phyloP scores from a whole-genome alignment of 2,329 filamentous ascomycete species.

The Aspergillus ochraceus region DNA sequence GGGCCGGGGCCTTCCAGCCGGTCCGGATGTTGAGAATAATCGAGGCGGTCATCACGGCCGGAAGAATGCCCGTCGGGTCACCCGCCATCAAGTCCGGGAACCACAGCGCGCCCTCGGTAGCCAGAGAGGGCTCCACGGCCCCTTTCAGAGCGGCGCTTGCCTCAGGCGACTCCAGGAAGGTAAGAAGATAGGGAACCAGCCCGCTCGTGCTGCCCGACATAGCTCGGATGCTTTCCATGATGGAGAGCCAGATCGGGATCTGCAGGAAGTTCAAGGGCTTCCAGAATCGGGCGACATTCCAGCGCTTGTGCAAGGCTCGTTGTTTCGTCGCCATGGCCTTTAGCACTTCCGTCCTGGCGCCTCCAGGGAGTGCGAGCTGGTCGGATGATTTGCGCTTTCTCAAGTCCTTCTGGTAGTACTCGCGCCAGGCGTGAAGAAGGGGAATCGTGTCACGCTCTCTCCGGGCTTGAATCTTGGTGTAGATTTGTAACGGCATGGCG shows the following conservation, averaged over 20 bases:
- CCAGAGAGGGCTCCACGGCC: conserved; percentile 50
- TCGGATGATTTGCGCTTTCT: conserved; percentile 3
- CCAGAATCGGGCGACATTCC: conserved; percentile 36
- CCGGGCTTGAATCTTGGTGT: conserved; percentile 38
- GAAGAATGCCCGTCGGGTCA: conserved; percentile 54
- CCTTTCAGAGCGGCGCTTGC: conserved; percentile 23
- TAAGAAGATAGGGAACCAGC: conserved; percentile 40
- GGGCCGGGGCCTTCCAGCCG: conserved; percentile 28
- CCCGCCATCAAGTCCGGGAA: conserved; percentile 57
- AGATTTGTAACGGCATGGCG: conserved; percentile 50
- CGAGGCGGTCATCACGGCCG: conserved; percentile 48
- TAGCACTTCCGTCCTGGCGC: background rate
- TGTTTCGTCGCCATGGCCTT: conserved; percentile 23
- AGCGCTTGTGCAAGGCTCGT: conserved; percentile 33
- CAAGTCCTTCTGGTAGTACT: conserved; percentile 10
- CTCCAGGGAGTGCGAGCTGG: conserved; percentile 10
- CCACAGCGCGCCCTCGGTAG: conserved; percentile 61
- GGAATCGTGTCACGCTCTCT: conserved; percentile 47
- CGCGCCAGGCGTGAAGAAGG: conserved; percentile 39
- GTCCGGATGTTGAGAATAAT: conserved; percentile 50
- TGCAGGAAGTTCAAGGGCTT: conserved; percentile 38
- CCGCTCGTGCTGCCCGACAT: conserved; percentile 48
- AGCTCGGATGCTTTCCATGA: conserved; percentile 49
- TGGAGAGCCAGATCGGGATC: conserved; percentile 47
- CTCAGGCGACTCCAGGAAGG: conserved; percentile 18